Base-by-base conservation (phyloP, 2,329 filamentous ascomycete species). In the Ciborinia camelliae region DNA sequence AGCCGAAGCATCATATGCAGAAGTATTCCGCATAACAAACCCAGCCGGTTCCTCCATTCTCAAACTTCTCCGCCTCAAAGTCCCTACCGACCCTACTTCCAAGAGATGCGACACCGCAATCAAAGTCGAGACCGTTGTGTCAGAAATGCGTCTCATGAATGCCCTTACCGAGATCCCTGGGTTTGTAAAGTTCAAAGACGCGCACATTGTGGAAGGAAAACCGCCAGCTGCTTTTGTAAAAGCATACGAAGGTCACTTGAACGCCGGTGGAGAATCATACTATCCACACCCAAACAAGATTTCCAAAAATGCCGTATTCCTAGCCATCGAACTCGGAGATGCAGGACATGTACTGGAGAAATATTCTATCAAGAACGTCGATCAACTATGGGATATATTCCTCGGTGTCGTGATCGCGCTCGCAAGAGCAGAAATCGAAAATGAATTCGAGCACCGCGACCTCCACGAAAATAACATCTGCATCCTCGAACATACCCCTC, bases 401-500 rank as follows among this genome's bases (percentile, higher is more conserved):
- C 77, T 89, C 35, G 79, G 85, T 20, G 81, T 86, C 20, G 81
- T 85, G 1, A 81, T 88, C 65, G 85, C 86, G 0, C 73, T 89
- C 30, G 84, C 84, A 1, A 77, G 84, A 52, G 86, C 85, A 0
- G 86, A 89, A 65, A 80, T 81, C 20, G 74, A 82, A 51, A 79
- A 82, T 67, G 79, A 81, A 70, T 89, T 89, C 63, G 86, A 89
- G 84, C 86, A 89, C 70, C 83, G 86, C 7, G 86, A 89, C 70
- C 77, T 89, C 4, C 86, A 89, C 69, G 86, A 89, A 68, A 86
- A 86, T 5, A 88, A 89, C 68, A 75, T 89, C 20, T 88, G 86
- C 67, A 79, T 88, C 12, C 52, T 47, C n/a, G 59, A 47, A 48
- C 20, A 26, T 3, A n/a, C 43, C 30, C n/a, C 55, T 20, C 14